phyloP scores from a whole-genome alignment of 2,329 filamentous ascomycete species.

The Helotiales sp. region DNA sequence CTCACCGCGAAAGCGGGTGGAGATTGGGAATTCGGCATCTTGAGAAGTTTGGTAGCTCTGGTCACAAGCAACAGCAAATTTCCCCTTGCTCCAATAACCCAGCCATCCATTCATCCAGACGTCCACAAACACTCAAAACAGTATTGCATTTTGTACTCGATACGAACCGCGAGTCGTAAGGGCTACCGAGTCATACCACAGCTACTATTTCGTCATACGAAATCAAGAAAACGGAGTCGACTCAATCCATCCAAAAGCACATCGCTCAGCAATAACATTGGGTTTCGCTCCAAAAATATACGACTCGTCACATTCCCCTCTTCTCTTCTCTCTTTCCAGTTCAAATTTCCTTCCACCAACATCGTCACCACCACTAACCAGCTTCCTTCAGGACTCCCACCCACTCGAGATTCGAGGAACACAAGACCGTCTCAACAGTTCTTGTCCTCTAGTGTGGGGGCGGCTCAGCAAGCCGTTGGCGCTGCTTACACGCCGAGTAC shows the following conservation, averaged over 20 bases:
- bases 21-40: not conserved
- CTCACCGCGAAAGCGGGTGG: not conserved
- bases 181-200: not conserved
- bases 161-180: too few species aligned
- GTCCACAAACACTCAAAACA: not conserved
- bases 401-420: not conserved
- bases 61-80: not conserved
- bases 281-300: not conserved
- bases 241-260: not conserved
- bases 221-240: not conserved
- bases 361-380: not conserved
- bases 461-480: not conserved
- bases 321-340: not conserved
- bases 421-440: not conserved
- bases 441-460: not conserved
- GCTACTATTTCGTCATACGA: not conserved
- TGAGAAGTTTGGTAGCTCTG: not conserved
- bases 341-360: not conserved
- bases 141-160: too few species aligned
- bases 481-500: not conserved
- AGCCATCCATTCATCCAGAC: not conserved
- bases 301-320: constrained; percentile 8
- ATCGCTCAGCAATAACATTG: not conserved
- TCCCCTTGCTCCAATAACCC: not conserved
- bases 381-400: not conserved